Evolutionary conservation across 441 rosid species (phyloP).

Genomic region (Melastoma candidum): DNA sequence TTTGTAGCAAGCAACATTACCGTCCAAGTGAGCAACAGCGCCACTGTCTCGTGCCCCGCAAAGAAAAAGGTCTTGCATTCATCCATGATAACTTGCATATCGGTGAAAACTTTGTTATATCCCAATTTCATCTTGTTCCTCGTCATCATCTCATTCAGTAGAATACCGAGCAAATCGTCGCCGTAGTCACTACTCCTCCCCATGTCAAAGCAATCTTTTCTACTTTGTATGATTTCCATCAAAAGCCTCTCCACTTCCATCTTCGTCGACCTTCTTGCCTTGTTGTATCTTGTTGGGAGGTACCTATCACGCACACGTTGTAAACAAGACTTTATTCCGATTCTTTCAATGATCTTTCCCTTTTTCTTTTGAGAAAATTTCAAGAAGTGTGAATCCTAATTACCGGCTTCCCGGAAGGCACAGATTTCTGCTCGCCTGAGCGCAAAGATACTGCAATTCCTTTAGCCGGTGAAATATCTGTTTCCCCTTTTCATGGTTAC

Average conservation of each 20-base stretch:
- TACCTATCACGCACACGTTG: not conserved
- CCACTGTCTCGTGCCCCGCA: constrained; percentile 44
- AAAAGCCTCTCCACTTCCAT: constrained; percentile 4
- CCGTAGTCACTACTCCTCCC: constrained; percentile 17
- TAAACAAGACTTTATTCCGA: not conserved
- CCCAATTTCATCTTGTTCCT: not conserved
- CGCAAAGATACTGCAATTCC: constrained; percentile 21
- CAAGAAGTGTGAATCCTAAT: constrained; percentile 1
- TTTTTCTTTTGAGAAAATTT: not conserved
- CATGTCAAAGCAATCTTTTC: not conserved
- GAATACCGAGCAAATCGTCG: constrained; percentile 41
- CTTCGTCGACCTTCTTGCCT: not conserved
- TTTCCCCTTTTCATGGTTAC: constrained; percentile 25
- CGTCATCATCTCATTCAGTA: constrained; percentile 23
- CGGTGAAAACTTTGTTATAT: constrained; percentile 18
- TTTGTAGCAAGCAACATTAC: constrained; percentile 36
- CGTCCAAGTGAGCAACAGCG: constrained; percentile 45
- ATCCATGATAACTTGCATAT: constrained; percentile 40
- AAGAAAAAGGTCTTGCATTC: constrained; percentile 57
- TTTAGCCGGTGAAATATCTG: constrained; percentile 23
- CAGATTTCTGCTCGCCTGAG: constrained; percentile 11
- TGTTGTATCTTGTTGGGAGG: constrained; percentile 6
- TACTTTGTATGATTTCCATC: constrained; percentile 6
- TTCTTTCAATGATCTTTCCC: not conserved
- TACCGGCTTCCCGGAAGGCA: constrained; percentile 47